Conservation (phyloP, 2,329 filamentous ascomycete species). For the Leptographium radiaticola region DNA sequence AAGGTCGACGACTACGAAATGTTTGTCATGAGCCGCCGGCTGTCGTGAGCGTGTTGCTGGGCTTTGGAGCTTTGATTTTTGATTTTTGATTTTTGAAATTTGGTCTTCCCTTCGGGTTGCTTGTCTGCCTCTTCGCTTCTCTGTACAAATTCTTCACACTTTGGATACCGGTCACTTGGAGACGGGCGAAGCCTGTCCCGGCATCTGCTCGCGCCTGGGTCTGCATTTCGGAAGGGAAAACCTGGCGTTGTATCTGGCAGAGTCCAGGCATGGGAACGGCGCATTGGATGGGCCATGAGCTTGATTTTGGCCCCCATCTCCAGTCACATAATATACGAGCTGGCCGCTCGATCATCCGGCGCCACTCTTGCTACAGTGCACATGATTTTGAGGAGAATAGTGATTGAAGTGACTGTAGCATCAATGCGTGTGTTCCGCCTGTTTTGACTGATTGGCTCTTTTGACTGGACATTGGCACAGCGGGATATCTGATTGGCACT, state of each 20-base stretch:
- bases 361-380: too few relatives aligned
- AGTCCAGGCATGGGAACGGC: not conserved
- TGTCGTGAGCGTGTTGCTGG: not conserved
- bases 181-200: not conserved
- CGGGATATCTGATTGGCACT: too few relatives aligned
- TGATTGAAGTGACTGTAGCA: too few relatives aligned
- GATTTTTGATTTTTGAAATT: not conserved
- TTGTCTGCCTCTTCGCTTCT: not conserved
- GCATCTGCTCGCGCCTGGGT: not conserved
- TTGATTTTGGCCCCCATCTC: not conserved
- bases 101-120: not conserved
- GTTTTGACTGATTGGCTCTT: too few relatives aligned
- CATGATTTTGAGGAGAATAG: too few relatives aligned
- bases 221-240: not conserved
- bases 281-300: not conserved
- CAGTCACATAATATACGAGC: not conserved
- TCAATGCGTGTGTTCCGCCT: too few relatives aligned
- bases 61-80: constrained; percentile 10
- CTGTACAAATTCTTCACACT: not conserved
- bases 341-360: not conserved
- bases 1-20: constrained; percentile 20
- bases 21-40: constrained; percentile 16
- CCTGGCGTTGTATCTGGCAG: not conserved
- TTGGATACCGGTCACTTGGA: not conserved
- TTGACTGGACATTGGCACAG: too few relatives aligned